phyloP scores from a whole-genome alignment of 2,329 filamentous ascomycete genomes.

The Xylaria sp. region DNA sequence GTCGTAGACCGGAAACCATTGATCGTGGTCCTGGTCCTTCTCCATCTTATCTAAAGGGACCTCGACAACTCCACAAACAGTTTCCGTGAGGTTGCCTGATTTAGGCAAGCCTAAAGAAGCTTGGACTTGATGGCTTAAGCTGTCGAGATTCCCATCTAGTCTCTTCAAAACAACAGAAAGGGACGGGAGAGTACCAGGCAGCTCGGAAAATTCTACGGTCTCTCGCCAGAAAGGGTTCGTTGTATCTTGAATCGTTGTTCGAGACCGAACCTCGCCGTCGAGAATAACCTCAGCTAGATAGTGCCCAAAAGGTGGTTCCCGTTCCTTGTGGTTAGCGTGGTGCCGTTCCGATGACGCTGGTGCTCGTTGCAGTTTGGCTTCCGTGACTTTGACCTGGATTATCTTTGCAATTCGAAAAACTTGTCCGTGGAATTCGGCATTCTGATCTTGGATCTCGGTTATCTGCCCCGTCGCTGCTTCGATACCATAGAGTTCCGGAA shows the following conservation, averaged over 20 bases:
- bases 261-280: conserved; percentile 78
- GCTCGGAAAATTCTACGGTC: conserved; percentile 76
- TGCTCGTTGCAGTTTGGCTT: conserved; percentile 63
- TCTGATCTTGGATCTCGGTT: conserved; percentile 48
- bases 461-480: conserved; percentile 52
- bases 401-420: conserved; percentile 68
- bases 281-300: conserved; percentile 81
- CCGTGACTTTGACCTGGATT: conserved; percentile 62
- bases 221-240: conserved; percentile 83
- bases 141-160: conserved; percentile 57
- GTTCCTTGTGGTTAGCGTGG: conserved; percentile 38
- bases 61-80: conserved; percentile 75
- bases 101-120: conserved; percentile 51
- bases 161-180: conserved; percentile 76
- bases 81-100: conserved; percentile 53
- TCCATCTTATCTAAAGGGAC: conserved; percentile 81
- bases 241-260: conserved; percentile 76
- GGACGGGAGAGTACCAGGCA: conserved; percentile 71
- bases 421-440: conserved; percentile 51
- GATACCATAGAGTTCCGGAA: conserved; percentile 84
- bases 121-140: conserved; percentile 51
- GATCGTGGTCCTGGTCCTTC: conserved; percentile 77
- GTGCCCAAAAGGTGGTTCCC: conserved; percentile 63
- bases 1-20: conserved; percentile 85
- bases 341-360: conserved; percentile 33